phyloP scores from a whole-genome alignment of 2,329 filamentous ascomycete genomes.

The Neurospora sp. region DNA sequence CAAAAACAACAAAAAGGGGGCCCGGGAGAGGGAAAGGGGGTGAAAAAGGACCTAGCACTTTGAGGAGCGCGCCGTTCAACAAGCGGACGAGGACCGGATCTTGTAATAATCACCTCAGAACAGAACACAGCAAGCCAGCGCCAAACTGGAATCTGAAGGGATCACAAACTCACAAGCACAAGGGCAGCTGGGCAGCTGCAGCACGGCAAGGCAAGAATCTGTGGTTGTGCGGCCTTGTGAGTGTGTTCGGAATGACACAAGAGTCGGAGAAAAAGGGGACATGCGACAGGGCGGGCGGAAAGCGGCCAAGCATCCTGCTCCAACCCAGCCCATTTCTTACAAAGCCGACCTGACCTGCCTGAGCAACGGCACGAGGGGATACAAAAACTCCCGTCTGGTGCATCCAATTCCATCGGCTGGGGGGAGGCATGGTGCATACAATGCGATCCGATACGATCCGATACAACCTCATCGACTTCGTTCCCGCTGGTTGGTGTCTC shows the following conservation, averaged over 20 bases:
- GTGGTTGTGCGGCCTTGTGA: background rate
- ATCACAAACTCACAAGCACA: background rate
- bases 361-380: background rate
- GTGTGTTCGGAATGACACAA: slow-evolving; percentile 9
- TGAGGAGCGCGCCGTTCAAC: background rate
- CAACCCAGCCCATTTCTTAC: background rate
- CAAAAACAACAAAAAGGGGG: background rate
- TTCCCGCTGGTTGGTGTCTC: background rate
- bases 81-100: background rate
- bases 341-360: background rate
- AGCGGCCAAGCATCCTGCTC: background rate
- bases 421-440: background rate
- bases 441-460: background rate
- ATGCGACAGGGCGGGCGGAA: background rate
- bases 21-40: background rate
- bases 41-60: background rate
- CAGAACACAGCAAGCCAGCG: background rate
- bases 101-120: background rate
- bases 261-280: slow-evolving; percentile 10
- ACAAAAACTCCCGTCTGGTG: background rate
- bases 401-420: background rate
- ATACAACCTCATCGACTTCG: background rate
- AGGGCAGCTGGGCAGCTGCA: background rate
- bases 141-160: background rate
- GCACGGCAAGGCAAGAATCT: slow-evolving; percentile 1